Evolutionary conservation across 1,139 yeast species (phyloP), one percentile per base, ranked within the genome.

Genomic region (Fermentozyma sake): DNA sequence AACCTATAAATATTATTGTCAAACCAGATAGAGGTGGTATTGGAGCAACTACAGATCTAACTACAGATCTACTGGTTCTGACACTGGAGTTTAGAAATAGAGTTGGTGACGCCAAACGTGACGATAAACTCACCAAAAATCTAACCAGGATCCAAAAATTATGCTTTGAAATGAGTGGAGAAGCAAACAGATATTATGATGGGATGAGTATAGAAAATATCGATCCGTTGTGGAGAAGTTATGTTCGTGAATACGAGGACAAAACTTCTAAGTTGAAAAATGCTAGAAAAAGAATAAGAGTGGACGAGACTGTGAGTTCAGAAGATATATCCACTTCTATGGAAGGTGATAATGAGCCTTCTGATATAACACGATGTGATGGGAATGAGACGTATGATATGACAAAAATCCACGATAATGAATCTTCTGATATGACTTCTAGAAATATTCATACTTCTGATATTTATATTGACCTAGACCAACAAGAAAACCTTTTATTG

Each of bases 151-250:
- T 52, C 3, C 48, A 44, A 50, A 51, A 50, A 24, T 12, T 44
- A 6, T 49, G 58, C 24, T 52, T 50, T 33, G 55, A 55, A 21
- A 24, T 52, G 24, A 52, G 57, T 29, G 61, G 57, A 1, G 58
- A 52, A 12, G 32, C 42, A 5, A 52, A 49, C 16, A 23, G 20
- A 9, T 39, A 37, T 34, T 30, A 27, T 23, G 29, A 30, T 1
- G 28, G 29, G n/a, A n/a, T 29, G 10, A 33, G 36, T 7, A 19
- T 34, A 3, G 27, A 27, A n/a, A n/a, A n/a, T 1, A 40, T 56
- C 0, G 44, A 51, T 19, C 21, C 32, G 0, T 32, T 56, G 12
- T 59, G 65, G 65, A 34, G 46, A 32, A 45, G 39, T 2, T 44
- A 42, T 27, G 50, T 45, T n/a, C n/a, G n/a, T n/a, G n/a, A n/a